phyloP scores from a whole-genome alignment of 192 early-diverging fungal genomes.

The Coemansia aciculifera region DNA sequence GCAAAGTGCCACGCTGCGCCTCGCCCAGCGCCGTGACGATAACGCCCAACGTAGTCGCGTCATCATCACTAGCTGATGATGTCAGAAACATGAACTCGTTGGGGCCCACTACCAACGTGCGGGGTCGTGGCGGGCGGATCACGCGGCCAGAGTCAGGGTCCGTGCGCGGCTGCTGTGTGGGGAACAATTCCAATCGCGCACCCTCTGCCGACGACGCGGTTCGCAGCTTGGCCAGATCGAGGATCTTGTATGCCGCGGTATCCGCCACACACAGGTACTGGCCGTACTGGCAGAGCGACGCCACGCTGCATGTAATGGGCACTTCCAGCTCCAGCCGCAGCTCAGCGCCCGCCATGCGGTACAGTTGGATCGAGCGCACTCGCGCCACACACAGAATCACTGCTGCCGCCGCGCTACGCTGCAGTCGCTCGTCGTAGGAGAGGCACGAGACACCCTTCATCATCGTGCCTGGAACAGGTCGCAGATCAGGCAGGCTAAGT shows the following conservation, averaged over 20 bases:
- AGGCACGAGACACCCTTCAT: slow-evolving; percentile 49
- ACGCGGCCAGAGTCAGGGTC: slow-evolving; percentile 32
- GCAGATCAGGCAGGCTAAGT: slow-evolving; percentile 32
- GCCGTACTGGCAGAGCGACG: slow-evolving; percentile 48
- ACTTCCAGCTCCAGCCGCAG: slow-evolving; percentile 46
- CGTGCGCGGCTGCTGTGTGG: slow-evolving; percentile 45
- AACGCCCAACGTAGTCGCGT: slow-evolving; percentile 43
- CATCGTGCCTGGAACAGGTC: slow-evolving; percentile 11
- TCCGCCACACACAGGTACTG: slow-evolving; percentile 49
- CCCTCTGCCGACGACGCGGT: slow-evolving; percentile 3
- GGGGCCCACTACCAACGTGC: slow-evolving; percentile 47
- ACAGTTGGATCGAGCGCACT: slow-evolving; percentile 38
- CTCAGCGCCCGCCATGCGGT: slow-evolving; percentile 21
- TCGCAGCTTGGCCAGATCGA: slow-evolving; percentile 40
- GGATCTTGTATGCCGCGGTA: slow-evolving; percentile 46
- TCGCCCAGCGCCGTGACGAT: slow-evolving; percentile 54
- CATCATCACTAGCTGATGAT: slow-evolving; percentile 32
- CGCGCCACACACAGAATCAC: slow-evolving; percentile 44
- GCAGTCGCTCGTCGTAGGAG: slow-evolving; percentile 38
- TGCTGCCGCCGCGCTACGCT: slow-evolving; percentile 7
- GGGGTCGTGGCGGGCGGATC: slow-evolving; percentile 45
- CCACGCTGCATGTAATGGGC: slow-evolving; percentile 30
- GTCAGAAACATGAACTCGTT: slow-evolving; percentile 55
- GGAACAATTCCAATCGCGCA: slow-evolving; percentile 39
- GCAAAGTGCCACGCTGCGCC: slow-evolving; percentile 50